Evolutionary conservation across 371 early-diverging fungal species (phyloP).

Genomic region (Apophysomyces trapeziformis): DNA sequence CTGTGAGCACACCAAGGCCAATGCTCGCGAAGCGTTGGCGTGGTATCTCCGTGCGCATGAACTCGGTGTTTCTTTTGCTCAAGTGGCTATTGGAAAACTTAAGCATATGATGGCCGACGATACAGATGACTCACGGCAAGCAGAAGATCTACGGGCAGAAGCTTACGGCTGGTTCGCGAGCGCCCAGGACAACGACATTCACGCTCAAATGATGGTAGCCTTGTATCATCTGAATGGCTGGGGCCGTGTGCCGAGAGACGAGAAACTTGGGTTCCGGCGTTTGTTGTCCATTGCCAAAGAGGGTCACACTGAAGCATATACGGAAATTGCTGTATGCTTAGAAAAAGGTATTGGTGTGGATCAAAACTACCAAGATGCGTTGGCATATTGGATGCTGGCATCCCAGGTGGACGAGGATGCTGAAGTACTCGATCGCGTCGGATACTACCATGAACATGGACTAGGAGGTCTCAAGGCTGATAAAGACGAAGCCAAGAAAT

Average conservation of each 20-base stretch:
- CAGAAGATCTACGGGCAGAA: slow-evolving; percentile 10
- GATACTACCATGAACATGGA: slow-evolving; percentile 19
- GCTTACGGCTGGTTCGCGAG: slow-evolving; percentile 24
- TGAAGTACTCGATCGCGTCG: slow-evolving; percentile 19
- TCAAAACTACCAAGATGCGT: slow-evolving; percentile 18
- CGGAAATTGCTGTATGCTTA: slow-evolving; percentile 28
- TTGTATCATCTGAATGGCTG: slow-evolving; percentile 37
- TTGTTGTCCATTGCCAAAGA: slow-evolving; percentile 21
- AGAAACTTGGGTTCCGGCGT: slow-evolving; percentile 16
- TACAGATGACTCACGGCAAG: background rate
- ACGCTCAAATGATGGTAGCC: slow-evolving; percentile 31
- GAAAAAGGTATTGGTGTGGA: slow-evolving; percentile 30
- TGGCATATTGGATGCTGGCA: slow-evolving; percentile 24
- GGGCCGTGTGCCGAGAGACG: slow-evolving; percentile 21
- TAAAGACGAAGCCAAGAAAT: slow-evolving; percentile 4
- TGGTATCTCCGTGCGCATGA: slow-evolving; percentile 22
- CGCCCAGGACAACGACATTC: slow-evolving; percentile 9
- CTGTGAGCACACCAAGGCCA: slow-evolving; percentile 10
- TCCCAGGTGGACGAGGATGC: slow-evolving; percentile 20
- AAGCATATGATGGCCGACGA: slow-evolving; percentile 22
- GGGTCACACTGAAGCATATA: slow-evolving; percentile 23
- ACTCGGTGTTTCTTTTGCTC: slow-evolving; percentile 19
- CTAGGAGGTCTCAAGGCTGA: slow-evolving; percentile 9
- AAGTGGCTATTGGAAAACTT: slow-evolving; percentile 26
- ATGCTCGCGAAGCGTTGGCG: slow-evolving; percentile 15